Conservation (phyloP, 352 stramenopile genomes). For the Paralagenidium karlingii region DNA sequence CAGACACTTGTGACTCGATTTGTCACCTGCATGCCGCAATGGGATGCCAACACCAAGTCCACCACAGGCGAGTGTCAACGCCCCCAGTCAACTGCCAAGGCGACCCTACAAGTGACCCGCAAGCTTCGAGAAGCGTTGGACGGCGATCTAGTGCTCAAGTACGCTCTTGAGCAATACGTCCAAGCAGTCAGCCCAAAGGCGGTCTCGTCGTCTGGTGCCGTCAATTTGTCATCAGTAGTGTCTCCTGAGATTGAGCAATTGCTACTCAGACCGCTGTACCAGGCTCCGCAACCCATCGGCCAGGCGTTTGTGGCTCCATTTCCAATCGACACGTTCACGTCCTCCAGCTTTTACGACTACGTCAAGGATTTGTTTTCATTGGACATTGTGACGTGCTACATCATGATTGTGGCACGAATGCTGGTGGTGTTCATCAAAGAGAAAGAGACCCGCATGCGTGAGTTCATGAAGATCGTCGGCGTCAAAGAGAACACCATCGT, state of each 20-base stretch:
- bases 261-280: slow-evolving; percentile 30
- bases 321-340: slow-evolving; percentile 34
- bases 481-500: slow-evolving; percentile 59
- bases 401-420: slow-evolving; percentile 82
- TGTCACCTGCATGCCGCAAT: slow-evolving; percentile 16
- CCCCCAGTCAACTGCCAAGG: slow-evolving; percentile 16
- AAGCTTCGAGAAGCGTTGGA: slow-evolving; percentile 20
- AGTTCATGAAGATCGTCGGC: slow-evolving; percentile 92
- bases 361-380: slow-evolving; percentile 68
- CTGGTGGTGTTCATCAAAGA: slow-evolving; percentile 85
- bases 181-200: too few relatives aligned
- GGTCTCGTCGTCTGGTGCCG: neutral
- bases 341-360: slow-evolving; percentile 58
- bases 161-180: neutral
- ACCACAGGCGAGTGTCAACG: slow-evolving; percentile 32
- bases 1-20: slow-evolving; percentile 25
- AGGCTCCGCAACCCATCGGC: slow-evolving; percentile 36
- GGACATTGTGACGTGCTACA: slow-evolving; percentile 85
- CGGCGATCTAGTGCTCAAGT: slow-evolving; percentile 27
- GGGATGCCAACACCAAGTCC: slow-evolving; percentile 16
- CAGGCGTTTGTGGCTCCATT: slow-evolving; percentile 37
- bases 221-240: neutral
- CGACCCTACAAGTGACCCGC: slow-evolving; percentile 15
- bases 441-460: slow-evolving; percentile 85
- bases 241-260: slow-evolving; percentile 6